Base-by-base conservation (phyloP, 2,329 filamentous ascomycete genomes). In the Alternaria tenuissima region DNA sequence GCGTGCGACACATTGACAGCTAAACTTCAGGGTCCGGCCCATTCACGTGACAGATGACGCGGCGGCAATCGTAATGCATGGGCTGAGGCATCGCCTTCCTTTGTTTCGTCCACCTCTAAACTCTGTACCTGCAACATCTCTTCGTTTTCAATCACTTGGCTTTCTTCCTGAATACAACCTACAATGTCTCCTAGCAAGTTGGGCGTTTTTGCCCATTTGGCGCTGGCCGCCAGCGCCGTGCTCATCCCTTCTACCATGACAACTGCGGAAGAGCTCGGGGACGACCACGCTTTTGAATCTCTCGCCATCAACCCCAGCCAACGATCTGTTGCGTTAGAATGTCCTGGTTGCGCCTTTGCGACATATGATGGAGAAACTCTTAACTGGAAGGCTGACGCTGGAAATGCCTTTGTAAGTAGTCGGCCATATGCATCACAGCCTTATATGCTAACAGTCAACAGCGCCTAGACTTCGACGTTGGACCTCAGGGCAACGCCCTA, bases 391-490 rank as follows among this genome's bases (percentile, higher is more conserved):
- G 59, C 73, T 53, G 66, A 72, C 28, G 63, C 63, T 7, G 77
- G 78, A 44, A 78, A 76, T 61, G 60, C 72, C 16, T 77, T 78
- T 54, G 77, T 78, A 73, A 44, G 75, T 72, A 47, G 11, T 36
- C 24, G 49, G 38, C 36, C 32, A 28, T 20, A 36, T 9, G 43
- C 43, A 48, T 18, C 22, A 39, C 58, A 51, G 54, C 39, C 53
- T 41, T 18, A n/a, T 22, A 44, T 59, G 41, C 72, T 77, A 56
- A 76, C 62, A 20, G 36, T 7, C n/a, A 24, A 30, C 38, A 80
- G 78, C 60, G 74, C 18, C 70, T 80, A 34, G 75, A 80, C 59
- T 78, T 80, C 55, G 70, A 75, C 55, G 69, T 78, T 38, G 77
- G 76, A 22, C 42, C 68, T 9, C 53, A 69, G 34, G 68, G 75